These are phyloP conservation scores for Dictyostelium capitatum DNA, from an alignment of 78 protist species.

Conservation along the genomic window DNA sequence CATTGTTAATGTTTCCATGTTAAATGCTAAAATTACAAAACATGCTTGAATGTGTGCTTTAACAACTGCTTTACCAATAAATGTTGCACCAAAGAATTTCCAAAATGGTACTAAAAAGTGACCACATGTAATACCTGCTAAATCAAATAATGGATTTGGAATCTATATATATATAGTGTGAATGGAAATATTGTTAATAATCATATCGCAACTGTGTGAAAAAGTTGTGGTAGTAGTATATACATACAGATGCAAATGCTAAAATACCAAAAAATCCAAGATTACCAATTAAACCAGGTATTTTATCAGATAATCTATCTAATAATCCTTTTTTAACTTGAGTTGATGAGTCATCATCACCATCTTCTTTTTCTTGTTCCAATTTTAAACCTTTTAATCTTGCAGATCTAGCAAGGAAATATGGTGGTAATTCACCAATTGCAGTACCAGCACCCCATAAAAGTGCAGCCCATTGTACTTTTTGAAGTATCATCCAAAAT, in stretches of 20 bases:
- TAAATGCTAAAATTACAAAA: conserved; percentile 65
- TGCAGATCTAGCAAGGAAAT: conserved; percentile 86
- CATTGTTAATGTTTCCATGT: conserved; percentile 38
- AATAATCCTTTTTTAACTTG: conserved; percentile 17
- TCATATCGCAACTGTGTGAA: no score
- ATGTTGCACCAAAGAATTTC: conserved; percentile 92
- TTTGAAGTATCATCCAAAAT: conserved; percentile 50
- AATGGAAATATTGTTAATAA: no score
- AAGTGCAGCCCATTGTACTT: conserved; percentile 74
- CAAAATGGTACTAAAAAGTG: conserved; percentile 87
- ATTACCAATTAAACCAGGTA: conserved; percentile 70
- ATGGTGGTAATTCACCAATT: conserved; percentile 94
- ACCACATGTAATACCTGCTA: conserved; percentile 93
- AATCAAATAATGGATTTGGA: conserved; percentile 92
- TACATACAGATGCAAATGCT: conserved; percentile 87
- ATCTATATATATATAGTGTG: conserved; percentile 16
- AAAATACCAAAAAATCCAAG: conserved; percentile 90
- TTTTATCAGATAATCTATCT: conserved; percentile 34
- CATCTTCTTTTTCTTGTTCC: conserved; percentile 26
- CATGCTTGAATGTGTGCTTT: conserved; percentile 88
- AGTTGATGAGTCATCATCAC: not conserved
- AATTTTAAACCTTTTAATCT: conserved; percentile 57
- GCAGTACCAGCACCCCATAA: conserved; percentile 95
- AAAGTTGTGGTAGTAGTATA: no score
- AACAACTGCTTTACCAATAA: conserved; percentile 91